Evolutionary conservation across 495 filamentous ascomycete species (phyloP), one percentile per base, ranked within the genome.

Genomic region (Annulohypoxylon stygium): DNA sequence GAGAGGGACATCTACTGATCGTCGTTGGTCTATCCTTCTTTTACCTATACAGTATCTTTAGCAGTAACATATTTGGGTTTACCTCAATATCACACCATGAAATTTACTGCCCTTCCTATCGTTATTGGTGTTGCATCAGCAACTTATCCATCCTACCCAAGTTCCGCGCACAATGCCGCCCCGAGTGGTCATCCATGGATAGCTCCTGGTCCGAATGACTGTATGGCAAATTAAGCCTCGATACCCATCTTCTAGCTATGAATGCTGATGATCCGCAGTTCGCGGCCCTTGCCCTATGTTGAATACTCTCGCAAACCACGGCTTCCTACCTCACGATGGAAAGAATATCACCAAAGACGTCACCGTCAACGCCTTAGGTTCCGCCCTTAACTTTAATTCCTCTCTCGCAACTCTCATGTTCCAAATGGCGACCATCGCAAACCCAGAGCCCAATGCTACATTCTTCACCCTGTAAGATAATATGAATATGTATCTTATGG

Each of bases 381-480:
- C 63, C 0, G 71, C 72, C 9, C 59, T 82, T 23, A 78, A 82
- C 41, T 78, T 82, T 50, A 78, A 83, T 43, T 48, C 47, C 8
- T 74, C 70, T 34, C 75, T 88, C 7, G 80, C 66, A 0, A 68
- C 61, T 1, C 36, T 83, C 26, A 78, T 88, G 78, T 86, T 82
- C 54, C 65, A 84, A 6, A 73, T 76, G 61, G 86, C 82, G n/a
- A 45, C 83, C 8, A 69, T 79, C 16, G 79, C 80, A 0, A 87
- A 85, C 62, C 84, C 84, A 2, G 77, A 82, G 61, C 81, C 81
- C 0, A 88, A 86, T 69, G 82, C 84, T n/a, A 86, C 85, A 6
- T 81, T 64, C 48, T 88, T 88, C 68, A 81, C 79, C 6, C 79
- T 86, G 73, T 76, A 69, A 58, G 69, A 16, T 36, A 26, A 43